These are phyloP conservation scores for Asparagopsis taxiformis DNA, from an alignment of 31 red algal species.

Conservation along the genomic window DNA sequence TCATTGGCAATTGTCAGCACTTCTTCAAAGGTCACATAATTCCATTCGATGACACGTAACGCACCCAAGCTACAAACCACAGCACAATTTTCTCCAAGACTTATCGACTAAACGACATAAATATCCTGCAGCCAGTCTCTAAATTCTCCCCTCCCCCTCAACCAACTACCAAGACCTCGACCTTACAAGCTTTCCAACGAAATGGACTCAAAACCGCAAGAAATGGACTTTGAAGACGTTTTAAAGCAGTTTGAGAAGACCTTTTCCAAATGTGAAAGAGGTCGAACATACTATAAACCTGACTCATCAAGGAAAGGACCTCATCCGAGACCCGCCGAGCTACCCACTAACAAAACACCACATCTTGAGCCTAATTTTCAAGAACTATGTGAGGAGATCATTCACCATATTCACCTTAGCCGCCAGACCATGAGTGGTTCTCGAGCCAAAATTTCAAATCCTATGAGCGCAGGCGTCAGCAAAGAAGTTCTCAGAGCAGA, in stretches of 20 bases:
- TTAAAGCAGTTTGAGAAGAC: conserved; percentile 28
- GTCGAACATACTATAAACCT: neutral
- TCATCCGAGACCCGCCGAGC: neutral
- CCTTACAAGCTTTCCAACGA: no score
- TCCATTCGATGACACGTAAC: no score
- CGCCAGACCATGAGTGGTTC: neutral
- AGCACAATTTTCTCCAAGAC: no score
- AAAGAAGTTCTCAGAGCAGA: conserved; percentile 21
- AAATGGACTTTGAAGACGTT: conserved; percentile 23
- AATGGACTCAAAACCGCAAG: no score
- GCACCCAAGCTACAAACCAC: no score
- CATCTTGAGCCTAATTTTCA: conserved; percentile 6
- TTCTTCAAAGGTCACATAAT: no score
- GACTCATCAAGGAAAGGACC: neutral
- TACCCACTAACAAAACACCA: neutral
- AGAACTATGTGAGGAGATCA: conserved; percentile 20
- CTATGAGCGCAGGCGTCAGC: neutral
- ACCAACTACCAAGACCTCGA: no score
- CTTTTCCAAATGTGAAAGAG: conserved; percentile 9
- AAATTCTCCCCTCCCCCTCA: no score
- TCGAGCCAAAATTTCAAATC: neutral
- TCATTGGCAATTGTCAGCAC: no score
- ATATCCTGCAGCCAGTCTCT: no score
- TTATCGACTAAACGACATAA: no score
- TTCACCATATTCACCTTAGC: neutral